A percentile compares a stretch with the other conserved stretches of the same genome.
Conservation (phyloP, 2,329 filamentous ascomycete species). For the Fusarium tricinctum region DNA sequence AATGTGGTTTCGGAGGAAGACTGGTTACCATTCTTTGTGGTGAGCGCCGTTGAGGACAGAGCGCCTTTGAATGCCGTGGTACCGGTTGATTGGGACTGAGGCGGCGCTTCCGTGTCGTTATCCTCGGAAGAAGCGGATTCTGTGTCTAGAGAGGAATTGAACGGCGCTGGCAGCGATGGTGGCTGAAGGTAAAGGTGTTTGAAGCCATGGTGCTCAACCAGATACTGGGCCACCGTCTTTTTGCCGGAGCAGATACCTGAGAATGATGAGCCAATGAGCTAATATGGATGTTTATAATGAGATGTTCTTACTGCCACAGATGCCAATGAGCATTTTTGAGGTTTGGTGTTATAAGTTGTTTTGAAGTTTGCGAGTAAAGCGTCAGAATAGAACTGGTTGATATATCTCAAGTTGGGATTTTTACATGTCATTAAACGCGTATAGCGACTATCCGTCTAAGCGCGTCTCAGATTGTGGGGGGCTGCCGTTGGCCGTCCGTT, state of each 20-base stretch:
- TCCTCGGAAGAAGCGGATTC: conserved; percentile 27
- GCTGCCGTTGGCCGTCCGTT: conserved; percentile 19
- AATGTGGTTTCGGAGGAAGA: conserved; percentile 48
- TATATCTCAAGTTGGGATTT: conserved; percentile 23
- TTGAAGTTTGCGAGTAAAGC: background rate
- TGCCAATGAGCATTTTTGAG: conserved; percentile 77
- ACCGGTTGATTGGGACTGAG: conserved; percentile 17
- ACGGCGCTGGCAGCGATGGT: conserved; percentile 20
- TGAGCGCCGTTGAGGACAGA: conserved; percentile 48
- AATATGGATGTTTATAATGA: background rate
- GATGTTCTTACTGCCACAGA: conserved; percentile 74
- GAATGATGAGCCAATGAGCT: conserved; percentile 26
- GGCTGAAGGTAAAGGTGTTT: conserved; percentile 73
- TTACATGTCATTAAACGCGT: conserved; percentile 32
- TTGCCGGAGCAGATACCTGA: conserved; percentile 94
- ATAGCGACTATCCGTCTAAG: conserved; percentile 33
- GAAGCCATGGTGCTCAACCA: conserved; percentile 88
- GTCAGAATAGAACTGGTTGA: background rate
- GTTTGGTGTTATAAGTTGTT: background rate
- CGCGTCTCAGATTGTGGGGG: conserved; percentile 43
- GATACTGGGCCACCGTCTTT: conserved; percentile 87
- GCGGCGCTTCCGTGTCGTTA: conserved; percentile 20
- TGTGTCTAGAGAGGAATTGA: conserved; percentile 19
- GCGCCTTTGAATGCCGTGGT: conserved; percentile 45
- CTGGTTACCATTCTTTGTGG: conserved; percentile 46